Base-by-base conservation (phyloP, 495 filamentous ascomycete genomes). In the Cenococcum geophilum region DNA sequence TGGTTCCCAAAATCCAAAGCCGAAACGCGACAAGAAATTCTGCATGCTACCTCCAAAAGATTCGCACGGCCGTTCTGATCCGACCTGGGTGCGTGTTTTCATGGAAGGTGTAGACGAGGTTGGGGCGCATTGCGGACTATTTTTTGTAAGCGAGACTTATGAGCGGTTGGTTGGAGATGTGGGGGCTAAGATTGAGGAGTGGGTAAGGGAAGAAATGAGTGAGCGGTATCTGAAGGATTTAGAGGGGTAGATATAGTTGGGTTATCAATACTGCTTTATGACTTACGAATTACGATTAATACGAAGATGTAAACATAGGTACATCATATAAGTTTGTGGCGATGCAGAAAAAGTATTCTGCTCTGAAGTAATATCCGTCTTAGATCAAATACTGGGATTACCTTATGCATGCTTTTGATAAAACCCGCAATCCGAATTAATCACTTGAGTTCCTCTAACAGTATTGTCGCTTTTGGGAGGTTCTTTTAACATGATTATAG, bases 21-120 rank as follows among this genome's bases (percentile, higher is more conserved):
- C 73, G 49, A 65, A 65, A 54, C 43, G 58, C 3, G 63, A 73
- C 59, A 79, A 80, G 64, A 91, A 86, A 59, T 96, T 96, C 73
- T 93, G 91, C 72, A 82, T 86, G 62, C 71, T 91, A 0, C 89
- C 91, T 0, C 64, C 73, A 8, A 72, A 75, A 35, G 72, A 76
- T 34, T 52, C 61, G 1, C 79, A 80, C 58, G 75, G 82, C 10
- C 58, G 70, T 54, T 68, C 74, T 5, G 89, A 95, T 69, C 70
- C 82, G 34, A 80, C 82, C 50, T 96, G 91, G 91, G 73, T 87
- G 3, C 78, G 84, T 36, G 78, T 96, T 0, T 85, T 81, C 68
- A 92, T 96, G 87, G 80, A 84, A 34, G 83, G 84, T 37, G 85
- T 92, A 51, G 89, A 95, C 68, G 88, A 95, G 68, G 88, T 96